phyloP scores from a whole-genome alignment of 768 basidiomycete species.

The Tulasnella sp. region DNA sequence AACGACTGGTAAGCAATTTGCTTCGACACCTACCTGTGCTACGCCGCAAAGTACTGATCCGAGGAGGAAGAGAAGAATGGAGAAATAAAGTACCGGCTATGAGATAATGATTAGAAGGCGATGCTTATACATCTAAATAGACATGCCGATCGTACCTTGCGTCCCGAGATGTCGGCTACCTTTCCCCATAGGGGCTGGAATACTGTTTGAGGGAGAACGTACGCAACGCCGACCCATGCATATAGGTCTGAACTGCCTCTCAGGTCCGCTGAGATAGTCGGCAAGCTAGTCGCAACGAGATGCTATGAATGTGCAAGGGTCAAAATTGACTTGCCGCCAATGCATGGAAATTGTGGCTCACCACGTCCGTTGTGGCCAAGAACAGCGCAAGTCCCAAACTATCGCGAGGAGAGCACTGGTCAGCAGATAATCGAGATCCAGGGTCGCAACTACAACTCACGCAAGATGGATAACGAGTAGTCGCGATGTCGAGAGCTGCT shows the following conservation, averaged over 20 bases:
- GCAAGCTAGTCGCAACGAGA: conserved; percentile 65
- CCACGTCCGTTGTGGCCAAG: conserved; percentile 78
- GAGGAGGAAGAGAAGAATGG: conserved; percentile 62
- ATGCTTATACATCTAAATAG: too few relatives aligned
- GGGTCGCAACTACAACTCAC: conserved; percentile 13
- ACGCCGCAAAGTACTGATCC: conserved; percentile 74
- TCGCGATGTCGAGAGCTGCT: conserved; percentile 1
- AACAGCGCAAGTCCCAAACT: conserved; percentile 75
- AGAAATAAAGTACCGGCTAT: conserved; percentile 58
- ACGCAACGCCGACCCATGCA: conserved; percentile 77
- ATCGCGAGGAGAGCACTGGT: neutral
- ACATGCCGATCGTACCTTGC: conserved; percentile 44
- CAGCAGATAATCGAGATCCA: neutral
- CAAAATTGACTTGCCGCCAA: conserved; percentile 21
- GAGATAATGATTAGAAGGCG: too few relatives aligned
- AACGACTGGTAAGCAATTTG: neutral
- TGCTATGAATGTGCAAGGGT: conserved; percentile 33
- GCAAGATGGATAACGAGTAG: conserved; percentile 14
- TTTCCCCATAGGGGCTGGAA: conserved; percentile 75
- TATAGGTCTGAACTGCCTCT: conserved; percentile 60
- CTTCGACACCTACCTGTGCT: conserved; percentile 42
- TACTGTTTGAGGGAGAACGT: conserved; percentile 78
- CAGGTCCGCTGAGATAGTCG: conserved; percentile 66
- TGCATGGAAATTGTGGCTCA: conserved; percentile 29
- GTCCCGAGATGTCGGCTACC: conserved; percentile 67